Percentiles rank a stretch among this genome's conserved stretches.
These are phyloP conservation scores for Alternaria angustiovoidea DNA, from an alignment of 2,329 filamentous ascomycete species.

Conservation along the genomic window DNA sequence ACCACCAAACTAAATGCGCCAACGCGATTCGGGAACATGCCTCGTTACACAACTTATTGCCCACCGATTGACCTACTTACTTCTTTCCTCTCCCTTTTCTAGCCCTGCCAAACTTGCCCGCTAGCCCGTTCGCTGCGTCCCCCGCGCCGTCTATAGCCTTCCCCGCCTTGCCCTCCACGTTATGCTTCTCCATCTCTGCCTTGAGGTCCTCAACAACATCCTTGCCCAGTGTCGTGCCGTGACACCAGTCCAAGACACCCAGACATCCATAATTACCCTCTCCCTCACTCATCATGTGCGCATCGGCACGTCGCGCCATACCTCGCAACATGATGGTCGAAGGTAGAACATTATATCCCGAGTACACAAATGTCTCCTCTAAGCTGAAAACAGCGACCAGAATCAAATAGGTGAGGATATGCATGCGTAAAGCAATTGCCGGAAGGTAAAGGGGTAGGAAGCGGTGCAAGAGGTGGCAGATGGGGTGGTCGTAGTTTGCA, in stretches of 20 bases:
- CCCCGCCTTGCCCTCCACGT: constrained; percentile 55
- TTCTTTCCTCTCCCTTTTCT: constrained; percentile 41
- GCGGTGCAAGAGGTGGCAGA: constrained; percentile 68
- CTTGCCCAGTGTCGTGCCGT: constrained; percentile 59
- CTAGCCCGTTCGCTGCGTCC: constrained; percentile 41
- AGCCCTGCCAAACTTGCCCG: constrained; percentile 35
- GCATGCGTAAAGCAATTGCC: constrained; percentile 69
- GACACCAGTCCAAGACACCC: constrained; percentile 61
- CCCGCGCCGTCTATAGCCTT: constrained; percentile 47
- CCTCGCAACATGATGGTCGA: constrained; percentile 65
- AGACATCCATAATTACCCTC: constrained; percentile 69
- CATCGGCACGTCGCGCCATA: constrained; percentile 65
- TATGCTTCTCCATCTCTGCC: constrained; percentile 64
- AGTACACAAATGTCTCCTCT: constrained; percentile 72
- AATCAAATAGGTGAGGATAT: constrained; percentile 75
- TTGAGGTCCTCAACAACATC: constrained; percentile 64
- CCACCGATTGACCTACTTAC: constrained; percentile 10
- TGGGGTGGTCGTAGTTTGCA: constrained; percentile 73
- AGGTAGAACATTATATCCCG: constrained; percentile 70
- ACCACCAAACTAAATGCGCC: constrained; percentile 8
- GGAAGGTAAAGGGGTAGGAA: constrained; percentile 73
- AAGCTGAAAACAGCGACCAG: constrained; percentile 69
- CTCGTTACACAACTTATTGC: not conserved
- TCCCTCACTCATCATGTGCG: constrained; percentile 66
- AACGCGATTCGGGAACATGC: not conserved